phyloP scores from a whole-genome alignment of 164 flowering plant genomes.

The Stephania yunnanensis region DNA sequence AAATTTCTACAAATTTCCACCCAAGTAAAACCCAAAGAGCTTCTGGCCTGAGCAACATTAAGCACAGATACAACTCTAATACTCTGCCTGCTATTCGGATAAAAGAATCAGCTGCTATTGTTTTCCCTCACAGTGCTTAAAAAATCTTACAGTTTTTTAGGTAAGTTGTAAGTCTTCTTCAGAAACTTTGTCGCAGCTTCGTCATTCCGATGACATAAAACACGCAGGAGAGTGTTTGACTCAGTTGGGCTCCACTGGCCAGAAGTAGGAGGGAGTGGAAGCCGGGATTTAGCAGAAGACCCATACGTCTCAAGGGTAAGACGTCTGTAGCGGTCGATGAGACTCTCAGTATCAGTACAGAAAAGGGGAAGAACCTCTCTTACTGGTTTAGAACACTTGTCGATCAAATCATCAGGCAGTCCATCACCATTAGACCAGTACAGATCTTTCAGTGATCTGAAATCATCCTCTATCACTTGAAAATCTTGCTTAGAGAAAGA shows the following conservation, averaged over 20 bases:
- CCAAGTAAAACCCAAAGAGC: not conserved
- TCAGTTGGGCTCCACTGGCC: conserved; percentile 80
- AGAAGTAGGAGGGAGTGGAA: conserved; percentile 87
- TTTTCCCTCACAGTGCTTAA: not conserved
- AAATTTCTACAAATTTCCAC: not conserved
- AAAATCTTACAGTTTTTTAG: conserved; percentile 35
- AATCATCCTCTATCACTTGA: conserved; percentile 67
- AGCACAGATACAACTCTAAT: not conserved
- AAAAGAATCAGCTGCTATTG: not conserved
- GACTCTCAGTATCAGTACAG: conserved; percentile 35
- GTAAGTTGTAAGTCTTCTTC: conserved; percentile 63
- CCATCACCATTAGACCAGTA: conserved; percentile 61
- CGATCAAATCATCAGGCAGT: conserved; percentile 67
- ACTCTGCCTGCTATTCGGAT: not conserved
- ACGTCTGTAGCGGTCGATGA: conserved; percentile 47
- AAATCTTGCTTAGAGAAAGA: conserved; percentile 51
- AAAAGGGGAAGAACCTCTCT: conserved; percentile 51
- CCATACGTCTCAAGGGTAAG: conserved; percentile 33
- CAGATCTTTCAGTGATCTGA: conserved; percentile 46
- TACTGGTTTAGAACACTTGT: conserved; percentile 41
- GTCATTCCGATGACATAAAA: conserved; percentile 80
- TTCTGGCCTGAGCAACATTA: not conserved
- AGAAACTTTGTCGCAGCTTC: conserved; percentile 57
- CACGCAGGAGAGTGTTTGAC: conserved; percentile 86
- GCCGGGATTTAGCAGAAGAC: conserved; percentile 42